Base-by-base conservation (phyloP, 495 filamentous ascomycete genomes). In the Penicillium salamii region DNA sequence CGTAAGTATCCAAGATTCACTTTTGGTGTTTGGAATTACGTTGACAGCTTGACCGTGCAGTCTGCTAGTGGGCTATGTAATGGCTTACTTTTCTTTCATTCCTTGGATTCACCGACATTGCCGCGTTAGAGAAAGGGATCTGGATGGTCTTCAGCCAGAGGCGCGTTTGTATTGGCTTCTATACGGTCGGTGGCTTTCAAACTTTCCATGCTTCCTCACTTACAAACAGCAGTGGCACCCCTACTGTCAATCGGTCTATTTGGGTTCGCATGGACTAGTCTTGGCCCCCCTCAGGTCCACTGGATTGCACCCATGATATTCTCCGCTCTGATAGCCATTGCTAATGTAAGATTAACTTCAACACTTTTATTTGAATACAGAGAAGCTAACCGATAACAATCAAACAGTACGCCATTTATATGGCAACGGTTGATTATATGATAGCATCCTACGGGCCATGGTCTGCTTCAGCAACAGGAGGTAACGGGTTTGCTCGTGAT, bases 351-450 rank as follows among this genome's bases (percentile, higher is more conserved):
- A 37, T 11, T 4, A 4, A 1, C 12, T 15, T 12, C 23, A 3
- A 0, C 1, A 11, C 6, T 18, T 5, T 9, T 37, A 21, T 18
- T 26, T 8, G 8, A 26, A 26, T 8, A 26, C 8, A 8, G 23
- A n/a, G n/a, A n/a, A 26, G 23, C 23, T 26, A 26, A 26, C 8
- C 23, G 8, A 8, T 4, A 8, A 26, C 3, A 4, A 3, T 26
- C 23, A 26, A 26, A 4, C 12, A 64, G 64, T 87, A 85, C 52
- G 70, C 77, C 35, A 87, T 88, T 49, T 87, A 88, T 65, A 89
- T 90, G 86, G 86, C 85, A 1, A 90, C 88, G 0, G 85, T 91
- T 46, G 88, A 91, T 57, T 91, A 91, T 66, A 91, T 90, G 88
- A 82, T 91, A 8, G 83, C 80, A 43, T 74, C 85, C 1, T 91